phyloP scores from a whole-genome alignment of 176 grass and related monocot species.

The Elymus sibiricus region DNA sequence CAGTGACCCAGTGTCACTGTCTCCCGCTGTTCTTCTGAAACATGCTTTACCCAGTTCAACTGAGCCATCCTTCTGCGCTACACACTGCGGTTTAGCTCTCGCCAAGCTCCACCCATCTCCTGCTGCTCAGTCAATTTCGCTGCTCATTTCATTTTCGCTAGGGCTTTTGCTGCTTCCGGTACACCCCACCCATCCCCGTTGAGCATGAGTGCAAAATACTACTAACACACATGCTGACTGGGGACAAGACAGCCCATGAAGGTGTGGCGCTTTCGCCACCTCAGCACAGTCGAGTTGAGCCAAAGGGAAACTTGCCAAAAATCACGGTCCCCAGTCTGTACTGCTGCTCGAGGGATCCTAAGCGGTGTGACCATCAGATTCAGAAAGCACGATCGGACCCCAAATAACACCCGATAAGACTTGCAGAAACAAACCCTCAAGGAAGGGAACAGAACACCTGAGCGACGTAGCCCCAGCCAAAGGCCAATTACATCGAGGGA shows the following conservation, averaged over 20 bases:
- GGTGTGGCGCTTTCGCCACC: background rate
- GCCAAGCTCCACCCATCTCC: background rate
- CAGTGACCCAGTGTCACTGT: background rate
- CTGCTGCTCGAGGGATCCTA: conserved; percentile 32
- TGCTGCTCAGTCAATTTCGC: too few species aligned
- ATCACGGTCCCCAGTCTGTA: conserved; percentile 9
- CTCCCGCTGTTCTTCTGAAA: background rate
- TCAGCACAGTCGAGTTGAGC: background rate
- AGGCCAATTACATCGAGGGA: conserved; percentile 18
- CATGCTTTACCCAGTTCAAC: background rate
- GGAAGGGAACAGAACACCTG: conserved; percentile 19
- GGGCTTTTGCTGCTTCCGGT: background rate
- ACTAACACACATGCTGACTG: background rate
- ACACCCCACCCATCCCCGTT: background rate
- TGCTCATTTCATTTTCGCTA: too few species aligned
- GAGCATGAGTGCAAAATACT: background rate
- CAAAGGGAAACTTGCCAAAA: background rate
- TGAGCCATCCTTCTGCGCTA: background rate
- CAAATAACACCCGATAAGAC: conserved; percentile 12
- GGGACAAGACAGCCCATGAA: conserved; percentile 8
- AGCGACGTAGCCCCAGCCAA: conserved; percentile 12
- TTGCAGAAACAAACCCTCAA: background rate
- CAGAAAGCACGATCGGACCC: background rate
- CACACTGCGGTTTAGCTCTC: background rate
- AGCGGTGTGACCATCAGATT: background rate